Base-by-base conservation (phyloP, 2,329 filamentous ascomycete genomes). In the Cercospora sp. region DNA sequence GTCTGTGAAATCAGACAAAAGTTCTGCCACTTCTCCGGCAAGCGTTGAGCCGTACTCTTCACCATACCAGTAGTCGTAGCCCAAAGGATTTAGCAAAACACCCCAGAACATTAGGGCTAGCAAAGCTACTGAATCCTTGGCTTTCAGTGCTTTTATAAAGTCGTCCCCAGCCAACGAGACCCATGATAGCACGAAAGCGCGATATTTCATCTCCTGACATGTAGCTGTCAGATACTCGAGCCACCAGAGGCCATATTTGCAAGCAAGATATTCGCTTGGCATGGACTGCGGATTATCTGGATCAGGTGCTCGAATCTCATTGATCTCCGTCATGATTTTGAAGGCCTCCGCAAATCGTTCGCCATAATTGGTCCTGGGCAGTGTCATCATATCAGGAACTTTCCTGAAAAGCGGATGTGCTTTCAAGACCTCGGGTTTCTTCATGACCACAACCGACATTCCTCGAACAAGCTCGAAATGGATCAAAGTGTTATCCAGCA, bases 71-170 rank as follows among this genome's bases (percentile, higher is more conserved):
- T 65, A 67, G 2, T 63, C 49, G 7, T 68, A 37, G 4, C 69
- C 69, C 4, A 67, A 13, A 4, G 66, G 66, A 24, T 66, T 64
- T 1, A 70, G 34, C n/a, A 68, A 28, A 2, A 70, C 69, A 6
- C 66, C 69, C 69, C 69, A 70, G 43, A 61, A 68, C 63, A 70
- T 66, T 3, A 70, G 34, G 4, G 51, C 49, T 24, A 70, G 64
- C 61, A 68, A 49, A 32, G 66, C 55, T 5, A 70, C 51, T 1
- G 61, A 61, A 28, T 70, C 69, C 16, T 64, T 40, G 24, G 66
- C 60, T 61, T 68, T 67, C 28, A 70, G 26, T 6, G 66, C 61
- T 49, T 65, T 49, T 5, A 66, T 61, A 26, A 61, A 70, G 6
- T 70, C 69, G 13, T 65, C 61, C 7, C 69, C 69, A 9, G 66